These are phyloP conservation scores for Sphaerulina vaccinii DNA, from an alignment of 2,329 filamentous ascomycete genomes.

Conservation along the genomic window DNA sequence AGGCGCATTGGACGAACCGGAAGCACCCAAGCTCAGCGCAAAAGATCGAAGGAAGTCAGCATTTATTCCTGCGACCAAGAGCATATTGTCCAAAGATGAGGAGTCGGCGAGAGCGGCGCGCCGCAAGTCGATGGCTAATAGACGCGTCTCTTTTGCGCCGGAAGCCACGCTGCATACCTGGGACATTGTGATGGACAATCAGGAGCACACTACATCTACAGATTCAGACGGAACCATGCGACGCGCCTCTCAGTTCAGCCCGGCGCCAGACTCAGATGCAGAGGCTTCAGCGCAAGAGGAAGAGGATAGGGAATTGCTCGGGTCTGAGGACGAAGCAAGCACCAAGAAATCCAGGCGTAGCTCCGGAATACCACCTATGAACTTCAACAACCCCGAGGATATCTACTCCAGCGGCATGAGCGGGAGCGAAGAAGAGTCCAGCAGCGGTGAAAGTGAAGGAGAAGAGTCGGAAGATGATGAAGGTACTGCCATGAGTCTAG, in stretches of 20 bases:
- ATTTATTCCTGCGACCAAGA: conserved; percentile 52
- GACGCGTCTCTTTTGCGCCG: conserved; percentile 93
- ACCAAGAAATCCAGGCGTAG: conserved; percentile 61
- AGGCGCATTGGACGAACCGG: conserved; percentile 76
- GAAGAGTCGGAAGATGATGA: conserved; percentile 61
- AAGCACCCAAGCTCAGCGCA: conserved; percentile 47
- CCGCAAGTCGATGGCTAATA: conserved; percentile 72
- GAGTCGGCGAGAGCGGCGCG: conserved; percentile 65
- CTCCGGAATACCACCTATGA: conserved; percentile 64
- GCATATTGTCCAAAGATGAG: conserved; percentile 59
- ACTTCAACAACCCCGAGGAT: conserved; percentile 63
- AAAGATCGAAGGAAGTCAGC: conserved; percentile 44
- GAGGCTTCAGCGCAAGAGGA: conserved; percentile 57
- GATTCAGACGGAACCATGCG: conserved; percentile 70
- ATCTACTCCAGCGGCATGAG: conserved; percentile 76
- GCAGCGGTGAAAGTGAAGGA: conserved; percentile 54
- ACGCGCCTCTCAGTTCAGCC: conserved; percentile 61
- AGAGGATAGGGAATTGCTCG: conserved; percentile 37
- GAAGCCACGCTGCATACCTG: conserved; percentile 97
- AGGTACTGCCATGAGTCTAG: conserved; percentile 78
- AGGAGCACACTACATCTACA: conserved; percentile 78
- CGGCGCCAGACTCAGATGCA: conserved; percentile 46
- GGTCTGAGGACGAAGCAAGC: conserved; percentile 67
- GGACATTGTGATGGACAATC: conserved; percentile 81
- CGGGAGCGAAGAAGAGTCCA: conserved; percentile 43